Base-by-base conservation (phyloP, 345 rosid species). In the Triadica sebifera region DNA sequence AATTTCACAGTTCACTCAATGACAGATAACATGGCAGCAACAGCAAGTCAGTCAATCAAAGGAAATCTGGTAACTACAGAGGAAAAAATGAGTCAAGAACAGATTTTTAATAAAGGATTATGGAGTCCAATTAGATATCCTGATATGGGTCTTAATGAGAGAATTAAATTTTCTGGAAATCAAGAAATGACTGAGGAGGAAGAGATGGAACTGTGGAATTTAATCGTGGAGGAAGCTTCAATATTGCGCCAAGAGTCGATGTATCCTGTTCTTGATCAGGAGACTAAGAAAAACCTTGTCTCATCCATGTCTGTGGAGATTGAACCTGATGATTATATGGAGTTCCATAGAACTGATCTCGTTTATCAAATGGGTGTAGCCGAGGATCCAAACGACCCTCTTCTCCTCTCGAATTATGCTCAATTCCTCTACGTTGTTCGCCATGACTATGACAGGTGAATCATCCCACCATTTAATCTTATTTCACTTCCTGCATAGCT, bases 401-500 rank as follows among this genome's bases (percentile, higher is more conserved):
- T 92, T 64, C 79, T 92, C 66, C 84, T 90, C 4, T 71, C 81
- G n/a, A 93, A 91, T 80, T 93, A 90, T 67, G 98, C 93, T 4
- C 93, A 81, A 81, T 93, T 90, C 69, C 93, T 89, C 65, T 79
- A 67, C 87, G 82, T 81, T 6, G 89, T 89, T 13, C 57, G 78
- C 70, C 85, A 57, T 22, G 91, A 89, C 77, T 79, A 85, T 69
- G 87, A 88, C 82, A 87, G 97, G 98, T 93, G 51, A 70, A 64
- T 51, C 34, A 53, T 12, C 29, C 20, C 50, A 5, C 22, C n/a
- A 0, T n/a, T n/a, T n/a, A n/a, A n/a, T n/a, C n/a, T n/a, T 50
- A 12, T 19, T 71, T 55, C 2, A 16, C 38, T 67, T 16, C 10
- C n/a, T n/a, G n/a, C n/a, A n/a, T n/a, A n/a, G n/a, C n/a, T n/a